Evolutionary conservation across 495 filamentous ascomycete species (phyloP).

Genomic region (Hypoxylon rickii): DNA sequence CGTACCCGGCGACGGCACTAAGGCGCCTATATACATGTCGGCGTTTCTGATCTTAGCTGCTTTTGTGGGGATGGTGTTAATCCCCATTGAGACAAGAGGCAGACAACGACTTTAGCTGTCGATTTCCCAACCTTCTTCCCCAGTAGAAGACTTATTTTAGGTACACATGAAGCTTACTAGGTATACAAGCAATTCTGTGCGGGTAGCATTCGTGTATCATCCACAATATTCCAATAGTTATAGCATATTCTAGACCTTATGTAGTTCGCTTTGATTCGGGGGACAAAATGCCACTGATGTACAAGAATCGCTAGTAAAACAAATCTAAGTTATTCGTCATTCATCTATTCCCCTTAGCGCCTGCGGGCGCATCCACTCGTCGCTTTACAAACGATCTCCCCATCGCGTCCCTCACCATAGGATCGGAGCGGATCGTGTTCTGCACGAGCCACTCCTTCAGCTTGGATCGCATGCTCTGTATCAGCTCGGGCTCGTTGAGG

Average conservation of each 20-base stretch:
- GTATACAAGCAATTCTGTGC: no score
- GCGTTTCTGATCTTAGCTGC: slow-evolving; percentile 71
- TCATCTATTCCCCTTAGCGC: slow-evolving; percentile 57
- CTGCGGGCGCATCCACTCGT: slow-evolving; percentile 59
- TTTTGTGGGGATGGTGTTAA: slow-evolving; percentile 61
- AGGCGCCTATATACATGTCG: slow-evolving; percentile 72
- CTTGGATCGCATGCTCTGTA: slow-evolving; percentile 63
- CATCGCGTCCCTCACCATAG: slow-evolving; percentile 75
- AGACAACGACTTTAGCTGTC: slow-evolving; percentile 62
- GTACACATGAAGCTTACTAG: background rate
- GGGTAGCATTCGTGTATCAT: no score
- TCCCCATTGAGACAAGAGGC: slow-evolving; percentile 78
- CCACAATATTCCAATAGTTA: background rate
- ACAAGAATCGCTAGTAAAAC: slow-evolving; percentile 7
- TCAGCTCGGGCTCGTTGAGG: slow-evolving; percentile 65
- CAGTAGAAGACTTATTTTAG: background rate
- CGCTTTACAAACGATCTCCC: slow-evolving; percentile 63
- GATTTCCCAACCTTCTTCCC: background rate
- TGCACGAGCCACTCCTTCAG: slow-evolving; percentile 79
- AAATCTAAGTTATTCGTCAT: background rate
- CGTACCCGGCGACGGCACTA: slow-evolving; percentile 66
- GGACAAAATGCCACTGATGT: slow-evolving; percentile 5
- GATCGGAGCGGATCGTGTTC: slow-evolving; percentile 71
- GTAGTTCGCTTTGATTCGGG: slow-evolving; percentile 5
- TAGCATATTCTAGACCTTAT: background rate